Evolutionary conservation across 2,329 filamentous ascomycete genomes (phyloP).

Genomic region (Keithomyces neogunnii): DNA sequence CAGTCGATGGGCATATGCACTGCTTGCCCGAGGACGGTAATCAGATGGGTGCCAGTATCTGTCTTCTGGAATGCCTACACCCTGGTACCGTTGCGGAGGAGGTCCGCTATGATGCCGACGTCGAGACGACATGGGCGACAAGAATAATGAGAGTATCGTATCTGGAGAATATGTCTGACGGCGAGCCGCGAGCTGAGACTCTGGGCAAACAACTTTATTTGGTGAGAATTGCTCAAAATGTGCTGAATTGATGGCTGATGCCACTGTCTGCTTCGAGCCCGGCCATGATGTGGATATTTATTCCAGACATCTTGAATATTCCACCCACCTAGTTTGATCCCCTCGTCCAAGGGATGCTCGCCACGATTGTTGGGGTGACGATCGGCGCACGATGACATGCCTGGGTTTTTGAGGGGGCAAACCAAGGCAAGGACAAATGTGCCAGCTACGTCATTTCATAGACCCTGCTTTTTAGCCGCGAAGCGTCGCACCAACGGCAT

Average conservation of each 20-base stretch:
- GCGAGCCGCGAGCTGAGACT: background rate
- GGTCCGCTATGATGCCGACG: conserved; percentile 3
- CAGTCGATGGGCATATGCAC: background rate
- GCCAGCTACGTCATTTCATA: no score
- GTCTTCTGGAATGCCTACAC: background rate
- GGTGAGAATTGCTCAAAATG: no score
- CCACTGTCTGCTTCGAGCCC: background rate
- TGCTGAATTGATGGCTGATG: no score
- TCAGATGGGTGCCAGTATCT: background rate
- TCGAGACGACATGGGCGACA: conserved; percentile 1
- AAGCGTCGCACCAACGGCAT: no score
- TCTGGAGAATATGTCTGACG: background rate
- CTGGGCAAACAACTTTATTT: background rate
- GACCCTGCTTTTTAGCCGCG: no score
- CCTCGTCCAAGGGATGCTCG: background rate
- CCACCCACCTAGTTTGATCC: background rate
- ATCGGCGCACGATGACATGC: conserved; percentile 2
- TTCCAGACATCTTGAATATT: background rate
- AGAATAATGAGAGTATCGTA: background rate
- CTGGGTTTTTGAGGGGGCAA: background rate
- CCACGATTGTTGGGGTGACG: background rate
- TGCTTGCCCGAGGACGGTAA: background rate
- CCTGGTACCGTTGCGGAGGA: background rate
- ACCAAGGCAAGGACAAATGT: background rate
- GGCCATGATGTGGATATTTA: background rate